Base-by-base conservation (phyloP, 306 rosid species). In the Sindora glabra region DNA sequence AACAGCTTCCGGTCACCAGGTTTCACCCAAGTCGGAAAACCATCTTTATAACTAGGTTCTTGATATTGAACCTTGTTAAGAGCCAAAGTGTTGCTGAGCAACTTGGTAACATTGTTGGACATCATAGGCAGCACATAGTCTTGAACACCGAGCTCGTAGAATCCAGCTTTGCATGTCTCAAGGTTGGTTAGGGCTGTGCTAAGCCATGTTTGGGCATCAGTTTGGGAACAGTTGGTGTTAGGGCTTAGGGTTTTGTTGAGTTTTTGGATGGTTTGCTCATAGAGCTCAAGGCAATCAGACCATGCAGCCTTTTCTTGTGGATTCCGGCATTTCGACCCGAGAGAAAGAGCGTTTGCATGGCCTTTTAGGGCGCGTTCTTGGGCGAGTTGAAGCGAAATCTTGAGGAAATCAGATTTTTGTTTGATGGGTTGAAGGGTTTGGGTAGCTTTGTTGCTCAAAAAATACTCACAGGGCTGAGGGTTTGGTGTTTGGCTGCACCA, bases 401-500 rank as follows among this genome's bases (percentile, higher is more conserved):
- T 62, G 74, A 79, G 59, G 54, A 89, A 89, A 62, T 89, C 84
- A 4, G 95, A 71, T 19, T 83, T 89, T 3, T 10, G 59, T 42
- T 76, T 70, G 10, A 89, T 83, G 58, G n/a, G n/a, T n/a, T 86
- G 74, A 18, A 32, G 29, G 10, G 48, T 45, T 45, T 5, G 32
- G 2, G 12, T 19, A n/a, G 18, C 66, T 38, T 81, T 51, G 3
- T 50, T 27, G 81, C 52, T 74, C 26, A 89, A 67, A 54, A 77
- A 76, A 42, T 79, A 62, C 55, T 89, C 87, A 22, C 97, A 89
- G 59, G 92, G 82, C 2, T 73, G 22, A 38, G 97, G 95, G 61
- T 81, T 39, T 2, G 97, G 97, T n/a, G 97, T 89, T 77, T 89
- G 81, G 82, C 70, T 73, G 10, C 97, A 89, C 95, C 95, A 86